Evolutionary conservation across 208 protist species (phyloP).

Genomic region (Wallacemonas collosoma): DNA sequence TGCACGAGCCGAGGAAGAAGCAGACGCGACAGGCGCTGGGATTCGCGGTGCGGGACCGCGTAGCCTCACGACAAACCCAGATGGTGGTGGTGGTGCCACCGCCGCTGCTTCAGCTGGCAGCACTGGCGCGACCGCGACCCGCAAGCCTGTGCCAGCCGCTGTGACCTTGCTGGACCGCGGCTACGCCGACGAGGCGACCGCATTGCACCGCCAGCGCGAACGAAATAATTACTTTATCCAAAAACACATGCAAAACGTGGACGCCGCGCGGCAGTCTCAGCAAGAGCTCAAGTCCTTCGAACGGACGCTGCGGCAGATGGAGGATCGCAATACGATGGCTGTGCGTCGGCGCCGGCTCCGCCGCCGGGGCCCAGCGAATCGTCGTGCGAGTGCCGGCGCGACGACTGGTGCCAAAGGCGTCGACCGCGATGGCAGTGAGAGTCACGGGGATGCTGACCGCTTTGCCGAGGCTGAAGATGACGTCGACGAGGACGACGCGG

Average conservation of each 20-base stretch:
- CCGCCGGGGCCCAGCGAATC: background rate
- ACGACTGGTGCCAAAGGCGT: too few relatives aligned
- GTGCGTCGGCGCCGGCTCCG: constrained; percentile 5
- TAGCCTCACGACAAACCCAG: too few relatives aligned
- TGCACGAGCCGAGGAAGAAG: constrained; percentile 7
- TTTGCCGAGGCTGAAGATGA: background rate
- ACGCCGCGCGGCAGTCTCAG: constrained; percentile 37
- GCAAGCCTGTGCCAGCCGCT: constrained; percentile 1
- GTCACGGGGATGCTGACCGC: background rate
- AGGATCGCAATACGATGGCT: constrained; percentile 23
- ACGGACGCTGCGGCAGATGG: constrained; percentile 33
- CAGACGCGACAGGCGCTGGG: background rate
- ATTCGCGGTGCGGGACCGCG: background rate
- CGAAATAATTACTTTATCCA: constrained; percentile 23
- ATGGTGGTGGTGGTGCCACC: too few relatives aligned
- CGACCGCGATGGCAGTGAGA: background rate
- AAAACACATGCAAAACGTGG: constrained; percentile 42
- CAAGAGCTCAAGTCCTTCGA: constrained; percentile 45
- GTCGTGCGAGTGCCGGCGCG: background rate
- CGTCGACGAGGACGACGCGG: constrained; percentile 6
- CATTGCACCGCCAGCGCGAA: constrained; percentile 21
- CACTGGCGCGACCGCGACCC: background rate
- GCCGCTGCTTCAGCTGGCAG: too few relatives aligned
- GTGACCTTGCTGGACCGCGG: constrained; percentile 2
- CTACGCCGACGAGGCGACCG: background rate